phyloP scores from a whole-genome alignment of 257 asterid species.

The Coffea canephora region DNA sequence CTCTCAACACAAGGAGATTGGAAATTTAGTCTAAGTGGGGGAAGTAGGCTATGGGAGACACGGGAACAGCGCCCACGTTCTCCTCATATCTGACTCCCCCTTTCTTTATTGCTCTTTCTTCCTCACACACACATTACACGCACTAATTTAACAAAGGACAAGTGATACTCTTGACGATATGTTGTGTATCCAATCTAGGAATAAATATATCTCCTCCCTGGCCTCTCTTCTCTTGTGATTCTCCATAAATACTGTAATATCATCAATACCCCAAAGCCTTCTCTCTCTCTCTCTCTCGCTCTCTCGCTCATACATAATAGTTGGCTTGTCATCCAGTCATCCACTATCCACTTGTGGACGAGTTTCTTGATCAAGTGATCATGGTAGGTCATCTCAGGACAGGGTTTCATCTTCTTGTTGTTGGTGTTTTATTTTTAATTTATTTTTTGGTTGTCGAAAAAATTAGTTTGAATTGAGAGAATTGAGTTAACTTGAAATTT shows the following conservation, averaged over 20 bases:
- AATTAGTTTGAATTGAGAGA: background rate
- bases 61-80: conserved; percentile 90
- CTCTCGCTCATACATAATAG: background rate
- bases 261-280: conserved; percentile 39
- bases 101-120: conserved; percentile 13
- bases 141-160: conserved; percentile 19
- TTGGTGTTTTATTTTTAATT: background rate
- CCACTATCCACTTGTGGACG: background rate
- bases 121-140: background rate
- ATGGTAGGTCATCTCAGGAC: conserved; percentile 40
- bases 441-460: background rate
- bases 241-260: conserved; percentile 54
- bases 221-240: conserved; percentile 33
- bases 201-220: conserved; percentile 13
- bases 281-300: conserved; percentile 27
- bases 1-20: conserved; percentile 80
- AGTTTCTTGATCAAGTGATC: conserved; percentile 22
- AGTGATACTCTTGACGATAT: conserved; percentile 30
- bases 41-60: conserved; percentile 49
- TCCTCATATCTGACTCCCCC: conserved; percentile 43
- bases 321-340: background rate
- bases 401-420: background rate
- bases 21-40: conserved; percentile 30
- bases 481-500: conserved; percentile 12
- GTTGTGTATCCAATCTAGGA: conserved; percentile 23